Evolutionary conservation across 2,329 filamentous ascomycete genomes (phyloP).

Genomic region (Magnaporthiopsis rhizophila): DNA sequence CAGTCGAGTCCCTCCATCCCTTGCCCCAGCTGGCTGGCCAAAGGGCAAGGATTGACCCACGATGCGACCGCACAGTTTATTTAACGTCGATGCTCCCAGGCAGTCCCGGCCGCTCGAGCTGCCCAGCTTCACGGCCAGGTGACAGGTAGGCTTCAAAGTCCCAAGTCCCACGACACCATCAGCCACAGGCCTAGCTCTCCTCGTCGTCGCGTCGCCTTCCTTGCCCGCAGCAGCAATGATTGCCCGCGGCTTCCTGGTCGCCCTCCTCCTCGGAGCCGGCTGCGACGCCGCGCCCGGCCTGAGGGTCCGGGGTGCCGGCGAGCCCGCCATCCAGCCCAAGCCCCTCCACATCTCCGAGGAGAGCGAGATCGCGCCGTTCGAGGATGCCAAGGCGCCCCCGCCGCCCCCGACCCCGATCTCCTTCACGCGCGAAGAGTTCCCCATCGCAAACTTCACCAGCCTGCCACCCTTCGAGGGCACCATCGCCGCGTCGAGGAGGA

Average conservation of each 20-base stretch:
- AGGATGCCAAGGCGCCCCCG: background rate
- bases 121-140: background rate
- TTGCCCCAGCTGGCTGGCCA: no score
- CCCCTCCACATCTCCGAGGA: background rate
- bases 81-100: background rate
- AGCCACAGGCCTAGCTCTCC: background rate
- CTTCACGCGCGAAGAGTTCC: background rate
- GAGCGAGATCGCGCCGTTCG: background rate
- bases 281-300: background rate
- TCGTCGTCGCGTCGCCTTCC: background rate
- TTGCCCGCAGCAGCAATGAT: background rate
- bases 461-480: background rate
- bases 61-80: background rate
- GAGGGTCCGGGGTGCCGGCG: background rate
- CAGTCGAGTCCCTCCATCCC: no score
- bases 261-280: background rate
- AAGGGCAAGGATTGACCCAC: background rate
- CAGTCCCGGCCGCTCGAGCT: background rate
- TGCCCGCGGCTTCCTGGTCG: background rate
- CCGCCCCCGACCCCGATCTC: background rate
- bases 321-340: background rate
- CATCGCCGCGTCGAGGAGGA: background rate
- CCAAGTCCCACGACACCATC: background rate
- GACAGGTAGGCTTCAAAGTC: background rate
- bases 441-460: background rate